A percentile compares a stretch with the other conserved stretches of the same genome.
phyloP scores from a whole-genome alignment of 1,139 yeast genomes.

The Suhomyces anneliseae region DNA sequence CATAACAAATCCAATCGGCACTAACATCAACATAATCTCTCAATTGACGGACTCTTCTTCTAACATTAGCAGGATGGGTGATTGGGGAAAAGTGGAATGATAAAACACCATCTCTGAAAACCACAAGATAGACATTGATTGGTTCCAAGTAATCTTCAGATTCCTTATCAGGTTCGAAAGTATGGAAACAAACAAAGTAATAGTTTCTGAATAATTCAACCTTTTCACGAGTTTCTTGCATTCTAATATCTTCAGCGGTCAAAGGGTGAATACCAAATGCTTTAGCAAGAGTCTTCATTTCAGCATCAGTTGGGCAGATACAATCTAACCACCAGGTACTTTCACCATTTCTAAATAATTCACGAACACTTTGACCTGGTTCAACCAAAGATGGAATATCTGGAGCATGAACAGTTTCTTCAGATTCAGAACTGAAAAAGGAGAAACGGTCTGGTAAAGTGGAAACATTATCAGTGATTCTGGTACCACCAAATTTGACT shows the following conservation, averaged over 20 bases:
- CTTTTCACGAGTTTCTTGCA: conserved; percentile 84
- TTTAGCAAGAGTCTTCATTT: conserved; percentile 62
- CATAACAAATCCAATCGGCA: conserved; percentile 94
- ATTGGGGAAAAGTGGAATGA: conserved; percentile 86
- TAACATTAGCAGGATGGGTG: conserved; percentile 79
- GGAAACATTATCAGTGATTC: conserved; percentile 25
- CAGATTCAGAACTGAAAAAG: conserved; percentile 76
- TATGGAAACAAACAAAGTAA: conserved; percentile 81
- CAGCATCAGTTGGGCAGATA: conserved; percentile 65
- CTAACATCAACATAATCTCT: conserved; percentile 84
- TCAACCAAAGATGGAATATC: conserved; percentile 74
- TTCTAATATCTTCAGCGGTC: conserved; percentile 81
- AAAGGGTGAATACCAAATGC: conserved; percentile 84
- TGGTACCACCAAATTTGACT: conserved; percentile 38
- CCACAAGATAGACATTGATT: conserved; percentile 83
- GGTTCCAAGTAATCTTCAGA: conserved; percentile 85
- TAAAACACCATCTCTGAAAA: conserved; percentile 78
- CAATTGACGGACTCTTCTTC: conserved; percentile 88
- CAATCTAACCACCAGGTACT: conserved; percentile 81
- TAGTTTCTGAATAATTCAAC: conserved; percentile 74
- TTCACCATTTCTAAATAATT: conserved; percentile 61
- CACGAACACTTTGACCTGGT: conserved; percentile 63
- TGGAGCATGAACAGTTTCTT: conserved; percentile 86
- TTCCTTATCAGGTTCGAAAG: conserved; percentile 74
- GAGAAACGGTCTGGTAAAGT: conserved; percentile 63